Conservation (phyloP, 2,329 filamentous ascomycete species). For the Sporothrix pseudoabietina region DNA sequence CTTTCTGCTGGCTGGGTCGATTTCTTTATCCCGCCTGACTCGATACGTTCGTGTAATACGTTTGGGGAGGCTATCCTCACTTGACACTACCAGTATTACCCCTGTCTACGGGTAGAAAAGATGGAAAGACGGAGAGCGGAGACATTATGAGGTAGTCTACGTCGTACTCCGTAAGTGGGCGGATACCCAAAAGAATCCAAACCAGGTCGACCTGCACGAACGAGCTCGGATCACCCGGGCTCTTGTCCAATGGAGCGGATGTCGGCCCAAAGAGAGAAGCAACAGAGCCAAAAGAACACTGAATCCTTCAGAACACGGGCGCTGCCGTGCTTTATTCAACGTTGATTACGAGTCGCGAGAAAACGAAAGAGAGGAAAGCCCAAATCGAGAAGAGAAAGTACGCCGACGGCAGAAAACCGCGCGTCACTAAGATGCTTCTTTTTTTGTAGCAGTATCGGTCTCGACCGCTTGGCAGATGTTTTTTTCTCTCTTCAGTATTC, state of each 20-base stretch:
- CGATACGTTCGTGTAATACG: constrained; percentile 27
- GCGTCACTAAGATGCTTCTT: background rate
- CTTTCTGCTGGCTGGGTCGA: background rate
- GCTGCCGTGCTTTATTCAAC: background rate
- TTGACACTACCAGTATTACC: background rate
- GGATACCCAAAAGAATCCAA: background rate
- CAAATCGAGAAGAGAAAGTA: background rate
- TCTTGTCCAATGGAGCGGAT: background rate
- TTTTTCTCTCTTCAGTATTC: background rate
- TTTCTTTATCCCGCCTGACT: constrained; percentile 18
- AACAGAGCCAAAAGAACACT: background rate
- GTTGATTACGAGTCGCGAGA: background rate
- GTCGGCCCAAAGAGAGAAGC: background rate
- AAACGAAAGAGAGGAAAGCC: background rate
- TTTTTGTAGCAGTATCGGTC: background rate
- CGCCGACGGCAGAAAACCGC: background rate
- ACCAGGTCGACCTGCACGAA: background rate
- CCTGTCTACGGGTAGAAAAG: background rate
- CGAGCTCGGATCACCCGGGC: constrained; percentile 13
- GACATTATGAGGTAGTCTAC: background rate
- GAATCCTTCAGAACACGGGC: background rate
- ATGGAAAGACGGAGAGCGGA: background rate
- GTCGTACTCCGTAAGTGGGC: background rate
- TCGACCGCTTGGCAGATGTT: background rate
- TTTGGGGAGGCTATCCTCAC: background rate